Percentiles rank a stretch among this genome's conserved stretches.
Evolutionary conservation across 768 basidiomycete genomes (phyloP).

Genomic region (Kwoniella sp.): DNA sequence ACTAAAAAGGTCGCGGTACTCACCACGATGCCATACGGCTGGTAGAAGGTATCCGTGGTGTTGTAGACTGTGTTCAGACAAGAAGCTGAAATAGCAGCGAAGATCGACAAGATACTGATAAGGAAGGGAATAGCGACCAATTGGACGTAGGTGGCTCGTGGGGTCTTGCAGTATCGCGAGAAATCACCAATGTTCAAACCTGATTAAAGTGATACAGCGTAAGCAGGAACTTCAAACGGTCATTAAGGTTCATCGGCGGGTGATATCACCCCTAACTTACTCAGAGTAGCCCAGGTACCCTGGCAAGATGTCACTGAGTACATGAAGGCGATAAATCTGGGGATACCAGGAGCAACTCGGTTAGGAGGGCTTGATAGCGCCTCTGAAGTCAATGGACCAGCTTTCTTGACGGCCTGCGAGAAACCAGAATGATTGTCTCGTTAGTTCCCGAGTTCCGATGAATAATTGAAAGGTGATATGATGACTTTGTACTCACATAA

Average conservation of each 20-base stretch:
- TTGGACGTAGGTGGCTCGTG: slow-evolving; percentile 36
- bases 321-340: slow-evolving; percentile 39
- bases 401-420: slow-evolving; percentile 25
- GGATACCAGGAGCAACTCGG: slow-evolving; percentile 31
- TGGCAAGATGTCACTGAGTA: slow-evolving; percentile 35
- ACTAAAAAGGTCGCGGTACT: slow-evolving; percentile 18
- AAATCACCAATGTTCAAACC: slow-evolving; percentile 51
- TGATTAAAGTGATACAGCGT: not conserved
- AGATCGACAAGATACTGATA: slow-evolving; percentile 35
- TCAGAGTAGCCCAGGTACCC: slow-evolving; percentile 44
- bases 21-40: slow-evolving; percentile 43
- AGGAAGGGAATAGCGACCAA: slow-evolving; percentile 43
- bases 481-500: slow-evolving; percentile 27
- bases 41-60: slow-evolving; percentile 29
- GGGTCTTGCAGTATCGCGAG: slow-evolving; percentile 39
- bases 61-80: slow-evolving; percentile 39
- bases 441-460: too few species aligned
- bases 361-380: slow-evolving; percentile 32
- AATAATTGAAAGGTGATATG: too few species aligned
- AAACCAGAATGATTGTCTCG: not conserved
- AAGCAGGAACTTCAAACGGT: too few species aligned
- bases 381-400: slow-evolving; percentile 27
- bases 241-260: too few species aligned
- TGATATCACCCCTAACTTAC: slow-evolving; percentile 6
- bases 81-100: slow-evolving; percentile 42